Conservation (phyloP, 2,329 filamentous ascomycete genomes). For the Xylaria sp. region DNA sequence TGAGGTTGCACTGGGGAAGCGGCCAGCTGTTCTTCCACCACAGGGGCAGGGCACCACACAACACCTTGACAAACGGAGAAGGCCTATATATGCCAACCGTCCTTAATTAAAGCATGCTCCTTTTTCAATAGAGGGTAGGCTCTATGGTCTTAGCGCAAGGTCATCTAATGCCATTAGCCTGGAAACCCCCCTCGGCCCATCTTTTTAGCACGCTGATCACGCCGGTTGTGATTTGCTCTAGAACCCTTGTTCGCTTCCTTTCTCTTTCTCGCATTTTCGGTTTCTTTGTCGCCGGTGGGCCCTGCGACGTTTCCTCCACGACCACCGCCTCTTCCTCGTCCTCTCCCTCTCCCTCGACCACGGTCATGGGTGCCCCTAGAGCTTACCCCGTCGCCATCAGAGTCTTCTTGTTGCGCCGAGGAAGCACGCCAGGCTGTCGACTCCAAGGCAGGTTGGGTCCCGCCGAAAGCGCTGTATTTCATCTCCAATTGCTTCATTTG, state of each 20-base stretch:
- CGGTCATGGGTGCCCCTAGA: conserved; percentile 60
- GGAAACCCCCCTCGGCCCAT: conserved; percentile 66
- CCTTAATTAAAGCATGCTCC: not conserved
- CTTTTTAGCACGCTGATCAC: conserved; percentile 75
- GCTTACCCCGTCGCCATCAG: conserved; percentile 58
- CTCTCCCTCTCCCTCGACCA: conserved; percentile 60
- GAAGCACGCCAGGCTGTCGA: conserved; percentile 73
- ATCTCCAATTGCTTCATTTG: conserved; percentile 76
- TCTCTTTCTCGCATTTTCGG: conserved; percentile 74
- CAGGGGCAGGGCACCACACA: conserved; percentile 39
- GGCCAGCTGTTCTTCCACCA: conserved; percentile 39
- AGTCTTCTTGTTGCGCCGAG: conserved; percentile 66
- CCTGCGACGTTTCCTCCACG: conserved; percentile 72
- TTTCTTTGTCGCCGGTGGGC: conserved; percentile 74
- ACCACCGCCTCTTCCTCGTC: conserved; percentile 61
- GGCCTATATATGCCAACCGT: conserved; percentile 37
- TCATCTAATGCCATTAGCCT: conserved; percentile 38
- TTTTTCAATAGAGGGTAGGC: conserved; percentile 4
- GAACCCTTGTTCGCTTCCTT: conserved; percentile 88
- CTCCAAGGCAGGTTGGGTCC: conserved; percentile 72
- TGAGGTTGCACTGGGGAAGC: conserved; percentile 41
- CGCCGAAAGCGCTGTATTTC: conserved; percentile 73
- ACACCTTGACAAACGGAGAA: conserved; percentile 44
- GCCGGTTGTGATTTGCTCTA: conserved; percentile 85
- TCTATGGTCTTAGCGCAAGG: conserved; percentile 18